Conservation (phyloP, 805 yeast species). For the Pichia manshurica region DNA sequence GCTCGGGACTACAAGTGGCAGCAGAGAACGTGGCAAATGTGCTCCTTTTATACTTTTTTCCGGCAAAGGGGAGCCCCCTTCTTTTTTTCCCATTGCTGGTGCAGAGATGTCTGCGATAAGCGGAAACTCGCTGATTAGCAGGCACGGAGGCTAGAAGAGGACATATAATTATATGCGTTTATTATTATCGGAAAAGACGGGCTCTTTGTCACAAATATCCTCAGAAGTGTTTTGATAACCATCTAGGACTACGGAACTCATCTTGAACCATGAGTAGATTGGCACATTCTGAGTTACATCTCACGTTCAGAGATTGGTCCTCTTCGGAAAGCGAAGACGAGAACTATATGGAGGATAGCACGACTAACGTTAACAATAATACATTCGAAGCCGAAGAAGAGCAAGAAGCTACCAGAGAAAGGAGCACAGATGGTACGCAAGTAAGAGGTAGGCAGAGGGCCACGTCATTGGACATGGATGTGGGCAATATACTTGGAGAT, state of each 20-base stretch:
- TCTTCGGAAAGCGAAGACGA: slow-evolving; percentile 3
- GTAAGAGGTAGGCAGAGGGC: neutral
- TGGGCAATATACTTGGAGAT: neutral
- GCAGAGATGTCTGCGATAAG: too few relatives aligned
- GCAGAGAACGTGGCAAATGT: neutral
- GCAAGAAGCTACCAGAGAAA: neutral
- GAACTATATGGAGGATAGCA: neutral
- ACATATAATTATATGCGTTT: too few relatives aligned
- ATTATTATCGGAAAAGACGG: too few relatives aligned
- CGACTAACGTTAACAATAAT: neutral
- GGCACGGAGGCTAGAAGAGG: too few relatives aligned
- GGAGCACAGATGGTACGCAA: neutral
- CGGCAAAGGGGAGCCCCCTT: neutral
- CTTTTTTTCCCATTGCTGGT: neutral
- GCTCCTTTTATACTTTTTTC: neutral
- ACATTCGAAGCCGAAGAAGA: neutral
- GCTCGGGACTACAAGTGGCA: too few relatives aligned
- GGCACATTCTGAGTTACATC: neutral
- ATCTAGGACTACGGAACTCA: too few relatives aligned
- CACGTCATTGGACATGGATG: neutral
- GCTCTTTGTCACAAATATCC: too few relatives aligned
- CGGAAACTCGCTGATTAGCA: too few relatives aligned
- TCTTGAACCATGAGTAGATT: slow-evolving; percentile 1
- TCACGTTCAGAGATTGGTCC: slow-evolving; percentile 6
- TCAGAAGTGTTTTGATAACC: too few relatives aligned